A percentile compares a stretch with the other conserved stretches of the same genome.
phyloP scores from a whole-genome alignment of 2,329 filamentous ascomycete species.

The Lasiodiplodia gonubiensis region DNA sequence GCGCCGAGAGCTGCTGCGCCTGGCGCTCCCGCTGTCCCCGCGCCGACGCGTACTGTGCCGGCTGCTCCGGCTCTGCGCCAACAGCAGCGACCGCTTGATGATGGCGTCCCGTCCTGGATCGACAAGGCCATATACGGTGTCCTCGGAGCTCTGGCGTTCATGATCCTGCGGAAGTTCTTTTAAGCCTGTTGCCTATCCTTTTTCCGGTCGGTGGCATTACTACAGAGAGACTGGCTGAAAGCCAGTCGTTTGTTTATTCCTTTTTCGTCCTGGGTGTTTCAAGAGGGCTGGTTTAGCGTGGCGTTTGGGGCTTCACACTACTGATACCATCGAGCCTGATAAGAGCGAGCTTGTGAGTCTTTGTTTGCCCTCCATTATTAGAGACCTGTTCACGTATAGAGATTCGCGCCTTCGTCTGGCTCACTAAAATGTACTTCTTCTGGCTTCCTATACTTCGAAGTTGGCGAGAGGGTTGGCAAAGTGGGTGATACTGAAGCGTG shows the following conservation, averaged over 20 bases:
- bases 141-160: conserved; percentile 70
- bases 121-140: conserved; percentile 80
- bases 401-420: background rate
- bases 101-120: conserved; percentile 73
- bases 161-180: conserved; percentile 64
- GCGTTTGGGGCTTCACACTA: background rate
- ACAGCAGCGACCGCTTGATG: conserved; percentile 34
- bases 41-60: conserved; percentile 28
- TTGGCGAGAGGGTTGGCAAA: background rate
- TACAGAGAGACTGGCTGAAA: background rate
- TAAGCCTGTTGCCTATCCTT: background rate
- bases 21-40: conserved; percentile 28
- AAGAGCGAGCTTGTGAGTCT: background rate
- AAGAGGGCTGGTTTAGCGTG: conserved; percentile 4
- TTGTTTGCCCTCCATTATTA: background rate
- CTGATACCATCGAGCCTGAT: conserved; percentile 14
- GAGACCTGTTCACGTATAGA: background rate
- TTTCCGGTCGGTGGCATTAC: background rate
- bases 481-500: background rate
- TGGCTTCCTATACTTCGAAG: background rate
- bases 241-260: background rate
- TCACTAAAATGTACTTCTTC: background rate
- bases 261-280: background rate
- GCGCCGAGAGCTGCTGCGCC: conserved; percentile 13
- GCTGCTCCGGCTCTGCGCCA: conserved; percentile 23